These are phyloP conservation scores for Rubroshorea leprosula DNA, from an alignment of 345 rosid genomes.

Conservation along the genomic window DNA sequence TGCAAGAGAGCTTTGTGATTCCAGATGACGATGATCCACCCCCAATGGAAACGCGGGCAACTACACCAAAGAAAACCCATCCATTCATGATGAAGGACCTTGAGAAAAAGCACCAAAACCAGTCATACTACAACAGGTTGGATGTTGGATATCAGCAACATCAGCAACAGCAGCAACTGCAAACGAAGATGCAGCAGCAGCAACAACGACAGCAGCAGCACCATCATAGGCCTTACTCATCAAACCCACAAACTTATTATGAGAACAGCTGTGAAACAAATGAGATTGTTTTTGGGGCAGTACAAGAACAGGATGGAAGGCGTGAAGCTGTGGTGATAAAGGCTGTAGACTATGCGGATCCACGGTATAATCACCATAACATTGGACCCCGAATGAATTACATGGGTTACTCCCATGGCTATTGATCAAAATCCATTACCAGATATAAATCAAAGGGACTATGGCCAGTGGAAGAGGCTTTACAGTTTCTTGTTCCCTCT, in stretches of 20 bases:
- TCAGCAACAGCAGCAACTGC: slow-evolving; percentile 40
- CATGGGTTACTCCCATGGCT: slow-evolving; percentile 40
- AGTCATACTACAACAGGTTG: slow-evolving; percentile 41
- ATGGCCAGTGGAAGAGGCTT: slow-evolving; percentile 3
- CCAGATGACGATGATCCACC: slow-evolving; percentile 82
- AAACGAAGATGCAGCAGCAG: slow-evolving; percentile 23
- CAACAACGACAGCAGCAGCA: slow-evolving; percentile 41
- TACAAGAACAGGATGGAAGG: slow-evolving; percentile 81
- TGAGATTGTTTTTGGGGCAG: slow-evolving; percentile 89
- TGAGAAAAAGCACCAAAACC: slow-evolving; percentile 47
- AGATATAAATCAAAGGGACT: background rate
- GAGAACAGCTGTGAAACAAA: slow-evolving; percentile 73
- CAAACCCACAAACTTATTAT: slow-evolving; percentile 47
- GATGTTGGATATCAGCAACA: slow-evolving; percentile 37
- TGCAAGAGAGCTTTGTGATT: slow-evolving; percentile 76
- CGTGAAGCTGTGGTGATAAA: slow-evolving; percentile 89
- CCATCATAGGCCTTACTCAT: slow-evolving; percentile 38
- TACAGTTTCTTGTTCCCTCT: slow-evolving; percentile 2
- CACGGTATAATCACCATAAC: slow-evolving; percentile 46
- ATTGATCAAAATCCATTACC: slow-evolving; percentile 9
- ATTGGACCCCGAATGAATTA: slow-evolving; percentile 62
- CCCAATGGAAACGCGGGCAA: slow-evolving; percentile 45
- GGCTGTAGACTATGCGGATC: slow-evolving; percentile 80
- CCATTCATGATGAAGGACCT: slow-evolving; percentile 37
- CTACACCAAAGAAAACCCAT: slow-evolving; percentile 44